Evolutionary conservation across 2,329 filamentous ascomycete genomes (phyloP), one percentile per base, ranked within the genome.

Genomic region (Aspergillus sp.): DNA sequence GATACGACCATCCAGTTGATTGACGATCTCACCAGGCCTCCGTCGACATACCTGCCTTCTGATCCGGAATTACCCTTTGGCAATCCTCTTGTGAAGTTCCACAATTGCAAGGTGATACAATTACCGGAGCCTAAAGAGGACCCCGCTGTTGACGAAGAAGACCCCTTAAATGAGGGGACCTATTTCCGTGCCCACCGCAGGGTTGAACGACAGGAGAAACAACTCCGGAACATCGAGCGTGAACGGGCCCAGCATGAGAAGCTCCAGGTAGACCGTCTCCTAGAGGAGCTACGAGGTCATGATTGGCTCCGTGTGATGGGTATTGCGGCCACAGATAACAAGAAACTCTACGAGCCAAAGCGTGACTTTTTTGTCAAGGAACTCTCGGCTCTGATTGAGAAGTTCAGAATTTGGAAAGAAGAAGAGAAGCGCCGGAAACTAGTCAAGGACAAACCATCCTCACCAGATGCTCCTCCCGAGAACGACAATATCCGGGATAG

Each of bases 301-400:
- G 93, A 97, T 67, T 98, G 93, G 93, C 75, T 96, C 48, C 84
- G 87, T 52, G 81, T 90, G 3, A 90, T 98, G 83, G 93, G 91
- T 22, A 85, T 97, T 30, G 91, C 83, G 54, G 88, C 80, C 33
- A 94, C 89, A 0, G 90, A 96, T 61, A 83, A 82, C 19, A 91
- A 88, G 69, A 93, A 86, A 66, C 80, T 85, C 25, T 96, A 89
- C 67, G 89, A 95, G 67, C 83, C 86, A 2, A 93, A 93, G 52
- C 81, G 93, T 23, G 79, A 84, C 51, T 84, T 91, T 64, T 95
- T 96, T 63, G 85, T 96, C 58, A 80, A 78, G 48, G 89, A 94
- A 51, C 90, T 94, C 49, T 79, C 88, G 53, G 78, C 79, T 0
- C 84, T 97, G 25, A 77, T 97, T 17, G 83, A 88, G 53, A 97